Evolutionary conservation across 495 filamentous ascomycete genomes (phyloP).

Genomic region (Sordaria brevicollis): DNA sequence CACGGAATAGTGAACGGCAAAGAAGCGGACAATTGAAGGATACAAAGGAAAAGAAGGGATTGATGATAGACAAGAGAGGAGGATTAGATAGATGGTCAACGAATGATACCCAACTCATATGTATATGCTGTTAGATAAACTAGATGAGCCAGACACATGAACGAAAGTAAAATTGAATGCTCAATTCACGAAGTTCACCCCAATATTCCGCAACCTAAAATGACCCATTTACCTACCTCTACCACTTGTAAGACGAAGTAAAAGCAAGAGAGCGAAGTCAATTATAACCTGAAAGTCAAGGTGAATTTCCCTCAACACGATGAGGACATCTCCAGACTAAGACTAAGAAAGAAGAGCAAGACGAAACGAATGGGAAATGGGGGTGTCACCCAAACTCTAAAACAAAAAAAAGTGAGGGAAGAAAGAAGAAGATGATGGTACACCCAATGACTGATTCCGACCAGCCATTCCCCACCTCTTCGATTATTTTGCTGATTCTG

Average conservation of each 20-base stretch:
- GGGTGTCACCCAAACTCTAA: neutral
- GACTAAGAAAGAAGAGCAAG: too few relatives aligned
- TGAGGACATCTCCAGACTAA: too few relatives aligned
- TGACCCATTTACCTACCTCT: neutral
- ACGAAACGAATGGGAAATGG: too few relatives aligned
- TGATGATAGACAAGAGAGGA: neutral
- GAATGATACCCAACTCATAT: conserved; percentile 16
- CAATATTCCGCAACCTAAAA: conserved; percentile 1
- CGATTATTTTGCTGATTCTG: too few relatives aligned
- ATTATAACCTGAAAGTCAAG: neutral
- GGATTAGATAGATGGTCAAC: neutral
- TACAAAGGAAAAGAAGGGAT: neutral
- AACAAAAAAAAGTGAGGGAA: neutral
- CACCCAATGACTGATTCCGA: neutral
- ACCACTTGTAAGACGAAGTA: neutral
- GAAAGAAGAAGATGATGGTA: neutral
- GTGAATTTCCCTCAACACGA: too few relatives aligned
- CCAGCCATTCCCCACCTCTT: neutral
- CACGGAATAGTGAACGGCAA: neutral
- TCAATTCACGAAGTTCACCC: too few relatives aligned
- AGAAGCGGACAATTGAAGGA: neutral
- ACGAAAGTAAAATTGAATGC: neutral
- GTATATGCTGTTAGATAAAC: neutral
- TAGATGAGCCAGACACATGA: neutral
- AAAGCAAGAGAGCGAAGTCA: neutral